Percentiles rank a stretch among this genome's conserved stretches.
Evolutionary conservation across 805 yeast species (phyloP).

Genomic region (Saccharomycopsis microspora): DNA sequence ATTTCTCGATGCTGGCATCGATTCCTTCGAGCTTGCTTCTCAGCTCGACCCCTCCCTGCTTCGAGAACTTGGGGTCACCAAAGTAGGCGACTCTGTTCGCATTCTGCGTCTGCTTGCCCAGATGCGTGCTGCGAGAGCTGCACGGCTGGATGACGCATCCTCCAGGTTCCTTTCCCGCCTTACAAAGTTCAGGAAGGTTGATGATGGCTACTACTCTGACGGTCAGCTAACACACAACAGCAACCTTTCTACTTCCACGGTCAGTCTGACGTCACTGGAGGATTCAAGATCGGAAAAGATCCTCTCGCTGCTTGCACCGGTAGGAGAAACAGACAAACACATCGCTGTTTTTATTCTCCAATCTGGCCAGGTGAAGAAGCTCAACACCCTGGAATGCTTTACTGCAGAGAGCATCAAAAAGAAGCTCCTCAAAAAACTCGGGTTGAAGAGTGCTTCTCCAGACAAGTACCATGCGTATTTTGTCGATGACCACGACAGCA

Average conservation of each 20-base stretch:
- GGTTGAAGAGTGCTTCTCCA: slow-evolving; percentile 31
- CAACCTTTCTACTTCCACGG: slow-evolving; percentile 10
- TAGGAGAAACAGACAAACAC: slow-evolving; percentile 19
- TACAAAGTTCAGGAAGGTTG: slow-evolving; percentile 2
- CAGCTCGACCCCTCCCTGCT: slow-evolving; percentile 48
- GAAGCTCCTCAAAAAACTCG: slow-evolving; percentile 50
- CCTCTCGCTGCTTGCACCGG: slow-evolving; percentile 10
- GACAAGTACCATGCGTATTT: slow-evolving; percentile 51
- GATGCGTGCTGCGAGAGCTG: slow-evolving; percentile 21
- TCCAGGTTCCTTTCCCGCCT: not conserved
- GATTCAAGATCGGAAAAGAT: not conserved
- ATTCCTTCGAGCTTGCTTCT: slow-evolving; percentile 9
- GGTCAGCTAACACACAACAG: not conserved
- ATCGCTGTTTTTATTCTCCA: slow-evolving; percentile 59
- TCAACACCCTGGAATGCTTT: slow-evolving; percentile 69
- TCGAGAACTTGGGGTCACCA: slow-evolving; percentile 60
- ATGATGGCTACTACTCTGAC: slow-evolving; percentile 5
- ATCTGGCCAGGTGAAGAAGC: slow-evolving; percentile 58
- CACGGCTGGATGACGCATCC: slow-evolving; percentile 3
- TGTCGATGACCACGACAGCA: slow-evolving; percentile 30
- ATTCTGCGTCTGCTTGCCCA: slow-evolving; percentile 47
- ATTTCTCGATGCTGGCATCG: slow-evolving; percentile 10
- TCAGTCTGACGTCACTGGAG: slow-evolving; percentile 6
- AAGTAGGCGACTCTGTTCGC: slow-evolving; percentile 74
- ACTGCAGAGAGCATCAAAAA: slow-evolving; percentile 70